phyloP scores from a whole-genome alignment of 1,139 yeast genomes.

The Nematodospora anomalae region DNA sequence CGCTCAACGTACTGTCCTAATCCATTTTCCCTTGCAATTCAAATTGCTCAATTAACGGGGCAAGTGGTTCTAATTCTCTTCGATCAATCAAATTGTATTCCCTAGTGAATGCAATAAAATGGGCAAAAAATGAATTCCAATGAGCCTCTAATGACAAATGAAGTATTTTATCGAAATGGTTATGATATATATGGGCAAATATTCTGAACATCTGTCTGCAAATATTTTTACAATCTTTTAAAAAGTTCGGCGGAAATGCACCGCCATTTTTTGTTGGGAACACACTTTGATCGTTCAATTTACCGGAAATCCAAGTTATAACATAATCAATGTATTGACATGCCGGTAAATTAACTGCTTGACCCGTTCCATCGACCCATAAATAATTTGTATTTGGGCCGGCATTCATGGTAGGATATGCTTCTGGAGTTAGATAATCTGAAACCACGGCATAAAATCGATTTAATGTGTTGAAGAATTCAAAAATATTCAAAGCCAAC shows the following conservation, averaged over 20 bases:
- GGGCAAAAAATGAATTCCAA: constrained; percentile 98
- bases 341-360: constrained; percentile 87
- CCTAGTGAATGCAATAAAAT: constrained; percentile 80
- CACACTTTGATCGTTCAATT: constrained; percentile 81
- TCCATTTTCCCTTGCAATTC: constrained; percentile 83
- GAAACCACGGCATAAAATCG: constrained; percentile 86
- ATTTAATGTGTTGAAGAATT: constrained; percentile 79
- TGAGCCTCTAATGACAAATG: constrained; percentile 94
- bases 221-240: constrained; percentile 81
- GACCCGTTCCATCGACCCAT: constrained; percentile 81
- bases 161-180: constrained; percentile 88
- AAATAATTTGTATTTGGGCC: constrained; percentile 89
- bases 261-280: constrained; percentile 95
- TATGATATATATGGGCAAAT: constrained; percentile 94
- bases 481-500: constrained; percentile 92
- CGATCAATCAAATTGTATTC: constrained; percentile 81
- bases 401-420: constrained; percentile 92
- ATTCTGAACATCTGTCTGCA: constrained; percentile 91
- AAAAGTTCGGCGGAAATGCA: constrained; percentile 85
- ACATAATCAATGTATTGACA: constrained; percentile 90
- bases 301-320: constrained; percentile 83
- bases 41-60: constrained; percentile 72
- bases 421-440: constrained; percentile 86
- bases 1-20: too few relatives aligned
- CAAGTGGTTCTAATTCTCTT: constrained; percentile 75